Base-by-base conservation (phyloP, 495 filamentous ascomycete genomes). In the Hypomontagnella monticulosa region DNA sequence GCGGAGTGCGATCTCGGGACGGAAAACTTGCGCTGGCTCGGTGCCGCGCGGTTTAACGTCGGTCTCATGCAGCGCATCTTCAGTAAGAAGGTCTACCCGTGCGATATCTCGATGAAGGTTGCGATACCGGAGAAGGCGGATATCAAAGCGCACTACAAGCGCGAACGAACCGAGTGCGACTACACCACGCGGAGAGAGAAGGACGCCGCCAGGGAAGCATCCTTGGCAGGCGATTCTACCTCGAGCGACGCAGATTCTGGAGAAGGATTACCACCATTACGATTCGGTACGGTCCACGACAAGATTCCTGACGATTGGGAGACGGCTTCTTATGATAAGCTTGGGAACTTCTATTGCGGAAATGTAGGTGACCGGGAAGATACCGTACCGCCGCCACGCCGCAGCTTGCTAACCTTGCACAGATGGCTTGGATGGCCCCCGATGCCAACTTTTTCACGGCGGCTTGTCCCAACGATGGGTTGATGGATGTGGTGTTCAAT, bases 261-360 rank as follows among this genome's bases (percentile, higher is more conserved):
- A 63, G 79, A 83, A 27, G 87, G 84, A 0, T 79, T 97, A 7
- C 95, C 93, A 10, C 73, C 85, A 4, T 80, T 98, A 37, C 80
- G 85, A 61, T 96, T 89, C 66, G 95, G 95, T 15, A 92, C 90
- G 0, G 82, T 94, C 54, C 83, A 85, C 47, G 91, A 94, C 63
- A 81, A 89, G 6, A 72, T 97, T 1, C 93, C 93, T 0, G 76
- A 83, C 7, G 88, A 85, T 33, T 97, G 93, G 91, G 81, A 89
- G 50, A 77, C 89, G 16, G 75, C 90, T 9, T 85, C 90, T 4
- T 82, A 88, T 49, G 87, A 92, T 56, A 91, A 87, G 14, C 79
- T 99, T 37, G 93, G 93, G 5, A 97, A 91, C 72, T 97, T 99
- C 79, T 97, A 95, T 74, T 89, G 89, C 7, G 95, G 95, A 50